These are phyloP conservation scores for Pistacia atlantica DNA, from an alignment of 345 rosid species.

Conservation along the genomic window DNA sequence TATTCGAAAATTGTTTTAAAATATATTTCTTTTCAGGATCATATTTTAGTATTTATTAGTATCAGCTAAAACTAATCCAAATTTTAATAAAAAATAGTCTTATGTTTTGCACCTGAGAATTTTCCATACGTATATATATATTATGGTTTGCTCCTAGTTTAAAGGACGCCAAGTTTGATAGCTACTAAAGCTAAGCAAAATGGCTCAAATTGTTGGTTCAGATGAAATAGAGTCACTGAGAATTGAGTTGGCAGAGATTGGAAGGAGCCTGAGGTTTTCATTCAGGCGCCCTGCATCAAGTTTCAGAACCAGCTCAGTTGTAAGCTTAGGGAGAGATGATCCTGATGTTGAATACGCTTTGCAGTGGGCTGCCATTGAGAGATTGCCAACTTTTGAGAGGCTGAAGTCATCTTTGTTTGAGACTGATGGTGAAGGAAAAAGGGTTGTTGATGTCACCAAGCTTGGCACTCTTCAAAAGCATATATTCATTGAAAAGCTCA, in stretches of 20 bases:
- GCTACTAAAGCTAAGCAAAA: background rate
- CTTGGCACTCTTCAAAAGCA: slow-evolving; percentile 24
- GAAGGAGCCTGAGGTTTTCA: slow-evolving; percentile 10
- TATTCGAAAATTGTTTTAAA: too few species aligned
- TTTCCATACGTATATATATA: too few species aligned
- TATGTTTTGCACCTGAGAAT: too few species aligned
- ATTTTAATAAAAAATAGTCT: too few species aligned
- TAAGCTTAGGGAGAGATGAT: background rate
- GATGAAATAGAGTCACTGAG: slow-evolving; percentile 16
- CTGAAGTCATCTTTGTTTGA: slow-evolving; percentile 23
- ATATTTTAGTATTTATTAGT: too few species aligned
- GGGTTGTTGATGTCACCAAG: slow-evolving; percentile 24
- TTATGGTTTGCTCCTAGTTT: too few species aligned
- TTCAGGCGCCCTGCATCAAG: background rate
- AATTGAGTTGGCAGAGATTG: slow-evolving; percentile 12
- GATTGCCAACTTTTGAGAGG: slow-evolving; percentile 31
- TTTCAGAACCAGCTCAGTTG: background rate
- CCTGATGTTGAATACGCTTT: background rate
- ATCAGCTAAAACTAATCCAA: too few species aligned
- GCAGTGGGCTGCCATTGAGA: slow-evolving; percentile 36
- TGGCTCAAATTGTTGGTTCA: background rate
- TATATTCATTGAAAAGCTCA: slow-evolving; percentile 29
- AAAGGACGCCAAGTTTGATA: too few species aligned
- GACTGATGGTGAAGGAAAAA: background rate
- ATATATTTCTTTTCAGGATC: too few species aligned